A percentile compares a stretch with the other conserved stretches of the same genome.
phyloP scores from a whole-genome alignment of 106 monocot species.

The Cymbidium sinense region DNA sequence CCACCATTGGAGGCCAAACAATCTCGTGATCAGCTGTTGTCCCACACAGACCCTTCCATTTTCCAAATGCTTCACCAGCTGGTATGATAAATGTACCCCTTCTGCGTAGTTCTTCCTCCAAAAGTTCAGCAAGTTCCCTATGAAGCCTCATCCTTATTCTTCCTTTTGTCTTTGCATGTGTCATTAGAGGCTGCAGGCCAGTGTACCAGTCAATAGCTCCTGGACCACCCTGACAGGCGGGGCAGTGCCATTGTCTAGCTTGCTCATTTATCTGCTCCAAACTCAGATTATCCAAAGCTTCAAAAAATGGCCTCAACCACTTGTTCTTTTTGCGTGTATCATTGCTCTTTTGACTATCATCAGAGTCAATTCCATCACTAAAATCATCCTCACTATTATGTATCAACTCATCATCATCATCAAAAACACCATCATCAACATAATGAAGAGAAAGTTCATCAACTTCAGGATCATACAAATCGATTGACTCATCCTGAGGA shows the following conservation, averaged over 20 bases:
- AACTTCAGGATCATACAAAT: background rate
- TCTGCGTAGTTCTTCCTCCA: slow-evolving; percentile 72
- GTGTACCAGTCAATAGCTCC: slow-evolving; percentile 90
- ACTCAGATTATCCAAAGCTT: slow-evolving; percentile 39
- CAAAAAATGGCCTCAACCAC: slow-evolving; percentile 74
- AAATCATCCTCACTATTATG: slow-evolving; percentile 27
- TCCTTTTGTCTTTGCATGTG: slow-evolving; percentile 87
- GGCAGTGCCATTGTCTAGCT: slow-evolving; percentile 84
- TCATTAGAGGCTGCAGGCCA: slow-evolving; percentile 63
- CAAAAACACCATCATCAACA: background rate
- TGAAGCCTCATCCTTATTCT: slow-evolving; percentile 63
- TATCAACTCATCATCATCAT: slow-evolving; percentile 22
- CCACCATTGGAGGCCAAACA: slow-evolving; percentile 92
- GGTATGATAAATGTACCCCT: slow-evolving; percentile 50
- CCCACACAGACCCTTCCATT: slow-evolving; percentile 65
- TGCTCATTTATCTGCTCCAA: slow-evolving; percentile 58
- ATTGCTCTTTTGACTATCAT: slow-evolving; percentile 62
- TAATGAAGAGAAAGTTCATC: background rate
- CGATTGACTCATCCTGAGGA: background rate
- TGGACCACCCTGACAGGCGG: slow-evolving; percentile 80
- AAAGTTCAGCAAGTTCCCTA: slow-evolving; percentile 55
- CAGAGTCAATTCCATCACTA: slow-evolving; percentile 81
- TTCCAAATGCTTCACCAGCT: slow-evolving; percentile 47
- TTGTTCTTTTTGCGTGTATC: slow-evolving; percentile 62
- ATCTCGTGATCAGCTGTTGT: slow-evolving; percentile 50